These are phyloP conservation scores for Arachis monticola DNA, from an alignment of 331 rosid species.

Conservation along the genomic window DNA sequence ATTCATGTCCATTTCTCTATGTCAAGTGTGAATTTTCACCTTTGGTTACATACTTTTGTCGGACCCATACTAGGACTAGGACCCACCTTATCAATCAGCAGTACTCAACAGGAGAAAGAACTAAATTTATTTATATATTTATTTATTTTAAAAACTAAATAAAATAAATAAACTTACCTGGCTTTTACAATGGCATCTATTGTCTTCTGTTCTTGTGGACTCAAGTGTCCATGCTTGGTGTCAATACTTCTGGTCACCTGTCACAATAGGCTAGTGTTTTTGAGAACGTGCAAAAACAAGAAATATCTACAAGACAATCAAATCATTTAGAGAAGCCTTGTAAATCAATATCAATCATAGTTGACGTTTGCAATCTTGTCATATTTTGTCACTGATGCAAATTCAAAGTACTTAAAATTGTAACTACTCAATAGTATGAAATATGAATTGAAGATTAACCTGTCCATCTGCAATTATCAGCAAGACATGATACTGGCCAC, in stretches of 20 bases:
- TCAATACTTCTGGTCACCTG: constrained; percentile 92
- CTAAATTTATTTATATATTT: not conserved
- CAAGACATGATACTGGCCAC: constrained; percentile 93
- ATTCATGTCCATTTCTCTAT: too few relatives aligned
- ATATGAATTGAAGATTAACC: constrained; percentile 49
- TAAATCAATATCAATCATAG: too few relatives aligned
- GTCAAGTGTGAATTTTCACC: too few relatives aligned
- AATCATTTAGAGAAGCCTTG: constrained; percentile 18
- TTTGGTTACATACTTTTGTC: too few relatives aligned
- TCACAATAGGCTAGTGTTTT: constrained; percentile 15
- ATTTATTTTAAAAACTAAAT: not conserved
- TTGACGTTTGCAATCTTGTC: too few relatives aligned
- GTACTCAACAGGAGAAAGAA: constrained; percentile 23
- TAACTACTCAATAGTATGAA: constrained; percentile 10
- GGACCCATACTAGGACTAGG: too few relatives aligned
- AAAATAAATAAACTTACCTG: constrained; percentile 55
- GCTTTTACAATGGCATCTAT: constrained; percentile 87
- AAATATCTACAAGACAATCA: not conserved
- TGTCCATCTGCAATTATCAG: constrained; percentile 94
- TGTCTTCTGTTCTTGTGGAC: constrained; percentile 81
- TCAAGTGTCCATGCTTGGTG: constrained; percentile 64
- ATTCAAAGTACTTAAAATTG: constrained; percentile 12
- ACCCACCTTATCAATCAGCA: too few relatives aligned
- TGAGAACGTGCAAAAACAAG: constrained; percentile 15
- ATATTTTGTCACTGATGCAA: not conserved